Base-by-base conservation (phyloP, 306 rosid species). In the Prunus campanulata region DNA sequence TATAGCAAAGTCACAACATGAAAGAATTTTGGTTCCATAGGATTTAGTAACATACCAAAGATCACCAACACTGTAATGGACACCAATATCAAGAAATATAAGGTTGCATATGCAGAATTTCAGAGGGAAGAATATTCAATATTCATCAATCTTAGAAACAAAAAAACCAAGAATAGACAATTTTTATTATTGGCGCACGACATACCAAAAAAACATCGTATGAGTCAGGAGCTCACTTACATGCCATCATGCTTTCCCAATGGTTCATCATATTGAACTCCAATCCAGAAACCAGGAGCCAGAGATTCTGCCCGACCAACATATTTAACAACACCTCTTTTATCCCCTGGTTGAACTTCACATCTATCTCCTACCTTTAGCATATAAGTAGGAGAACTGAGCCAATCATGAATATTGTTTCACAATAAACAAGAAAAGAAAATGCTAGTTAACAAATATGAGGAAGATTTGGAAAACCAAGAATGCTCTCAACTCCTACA, bases 201-300 rank as follows among this genome's bases (percentile, higher is more conserved):
- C 54, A 56, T 56, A 62, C 24, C n/a, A 77, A 2, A 27, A 56
- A 49, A 27, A 29, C 76, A 1, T 2, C 1, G 20, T 42, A 24
- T 12, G 51, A n/a, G 20, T 61, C 57, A 67, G 30, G 78, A 39
- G 71, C 22, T 20, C 14, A 70, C 96, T 91, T 85, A 94, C 98
- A 80, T 78, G 94, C 98, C 98, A 83, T 94, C 98, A 50, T 94
- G 92, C 79, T 91, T 94, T 75, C 98, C 98, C 89, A 91, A 78
- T 27, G 98, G 98, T 89, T 94, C 98, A 84, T 94, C 98, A 70
- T 91, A 94, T 72, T 94, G 96, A 49, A 94, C 86, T 71, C 98
- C 98, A 74, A 94, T 84, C 98, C 98, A 94, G 78, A 88, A 89
- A 85, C 98, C 98, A 82, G 90, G 91, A 80, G 93, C 91, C 82